A percentile compares a stretch with the other conserved stretches of the same genome.
Evolutionary conservation across 768 basidiomycete genomes (phyloP).

Genomic region (Krasilnikovozyma curviuscula): DNA sequence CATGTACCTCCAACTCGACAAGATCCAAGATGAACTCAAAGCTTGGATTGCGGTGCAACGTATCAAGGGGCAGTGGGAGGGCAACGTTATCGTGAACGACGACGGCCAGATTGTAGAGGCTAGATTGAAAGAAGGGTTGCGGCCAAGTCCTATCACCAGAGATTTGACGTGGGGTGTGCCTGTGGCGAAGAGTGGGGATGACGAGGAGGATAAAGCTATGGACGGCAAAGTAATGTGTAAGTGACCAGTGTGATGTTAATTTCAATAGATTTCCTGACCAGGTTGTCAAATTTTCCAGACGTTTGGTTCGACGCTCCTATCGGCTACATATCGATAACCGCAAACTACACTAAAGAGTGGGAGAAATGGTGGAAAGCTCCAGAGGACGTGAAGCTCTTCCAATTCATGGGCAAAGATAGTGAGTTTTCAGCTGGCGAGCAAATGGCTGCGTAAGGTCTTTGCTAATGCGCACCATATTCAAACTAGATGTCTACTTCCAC

Average conservation of each 20-base stretch:
- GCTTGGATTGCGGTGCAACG: constrained; percentile 69
- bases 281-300: constrained; percentile 33
- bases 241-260: constrained; percentile 23
- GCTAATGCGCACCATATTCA: not conserved
- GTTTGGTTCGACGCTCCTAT: constrained; percentile 98
- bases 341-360: constrained; percentile 86
- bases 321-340: constrained; percentile 93
- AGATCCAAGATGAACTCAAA: constrained; percentile 59
- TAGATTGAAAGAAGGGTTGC: constrained; percentile 60
- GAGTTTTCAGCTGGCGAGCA: constrained; percentile 3
- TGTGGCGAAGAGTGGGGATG: constrained; percentile 48
- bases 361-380: constrained; percentile 92
- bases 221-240: constrained; percentile 82
- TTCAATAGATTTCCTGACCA: not conserved
- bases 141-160: constrained; percentile 76
- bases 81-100: constrained; percentile 70
- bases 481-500: constrained; percentile 68
- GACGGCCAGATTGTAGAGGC: constrained; percentile 81
- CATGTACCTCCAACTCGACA: constrained; percentile 76
- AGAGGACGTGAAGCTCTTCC: constrained; percentile 71
- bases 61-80: constrained; percentile 74
- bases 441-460: not conserved
- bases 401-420: constrained; percentile 99
- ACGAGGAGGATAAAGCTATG: constrained; percentile 65
- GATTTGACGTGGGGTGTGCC: constrained; percentile 94